Base-by-base conservation (phyloP, 257 asterid genomes). In the Ilex asprella region DNA sequence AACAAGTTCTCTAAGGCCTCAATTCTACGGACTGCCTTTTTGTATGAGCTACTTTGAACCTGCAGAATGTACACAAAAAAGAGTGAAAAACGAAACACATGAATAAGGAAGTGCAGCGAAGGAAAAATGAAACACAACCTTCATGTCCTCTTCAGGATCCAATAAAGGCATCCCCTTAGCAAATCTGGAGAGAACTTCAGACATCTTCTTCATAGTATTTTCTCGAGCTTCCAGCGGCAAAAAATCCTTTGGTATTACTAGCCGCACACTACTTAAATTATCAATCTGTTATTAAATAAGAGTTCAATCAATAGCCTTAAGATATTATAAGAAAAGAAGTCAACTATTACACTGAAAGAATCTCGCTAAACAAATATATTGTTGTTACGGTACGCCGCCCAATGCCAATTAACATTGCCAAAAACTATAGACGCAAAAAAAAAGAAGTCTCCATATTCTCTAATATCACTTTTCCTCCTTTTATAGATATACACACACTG, bases 91-190 rank as follows among this genome's bases (percentile, higher is more conserved):
- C 11, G 21, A 54, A 21, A 2, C 8, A 13, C 21, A 39, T 10
- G 15, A 35, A 54, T 16, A 7, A 55, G 16, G 29, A 51, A 54
- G 54, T 53, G 30, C 21, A 16, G 21, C 32, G 31, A 61, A 49
- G 63, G 21, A 60, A 53, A 51, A 14, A 7, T 51, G 32, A 31
- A 46, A 49, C 35, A 63, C 63, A 60, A 86, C 99, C 93, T 85
- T 89, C 99, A 93, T 83, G 83, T 93, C 99, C 72, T 79, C 97
- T 83, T 89, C 94, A 29, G 99, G 96, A 77, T 89, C 95, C 44
- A 93, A 81, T 70, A 74, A 80, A 66, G 98, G 92, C 69, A 85
- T 50, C 69, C 99, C 96, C 75, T 82, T 89, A 6, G 84, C 65
- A 81, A 85, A 85, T 82, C 95, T 84, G 67, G 68, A 81, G 62